Base-by-base conservation (phyloP, 2,329 filamentous ascomycete species). In the Chaetomium olivaceum region DNA sequence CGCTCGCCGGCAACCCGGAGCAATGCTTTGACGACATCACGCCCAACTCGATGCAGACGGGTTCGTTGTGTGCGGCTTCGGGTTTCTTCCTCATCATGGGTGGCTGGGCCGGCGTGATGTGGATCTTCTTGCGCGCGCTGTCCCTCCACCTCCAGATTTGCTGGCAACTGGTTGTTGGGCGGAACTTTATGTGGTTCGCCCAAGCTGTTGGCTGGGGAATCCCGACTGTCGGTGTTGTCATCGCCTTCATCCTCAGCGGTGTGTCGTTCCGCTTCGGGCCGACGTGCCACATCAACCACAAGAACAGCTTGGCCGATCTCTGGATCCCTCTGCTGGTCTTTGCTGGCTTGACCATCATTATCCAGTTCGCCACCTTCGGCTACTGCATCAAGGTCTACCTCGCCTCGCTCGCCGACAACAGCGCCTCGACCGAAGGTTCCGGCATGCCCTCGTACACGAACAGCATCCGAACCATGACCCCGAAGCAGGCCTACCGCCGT, bases 361-460 rank as follows among this genome's bases (percentile, higher is more conserved):
- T 93, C 39, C 95, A 97, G 73, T 86, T 97, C 70, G 83, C 87
- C 52, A 98, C 95, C 6, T 94, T 93, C 78, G 88, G 83, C 16
- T 98, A 99, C 80, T 98, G 95, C 77, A 90, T 97, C 79, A 93
- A 96, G 75, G 92, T 99, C 58, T 99, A 98, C 76, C 83, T 99
- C 62, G 89, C 89, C 63, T 93, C 93, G 29, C 82, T 97, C 63
- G 85, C 87, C 67, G 92, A 96, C 76, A 87, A 87, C 71, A 85
- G 87, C 62, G 81, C 85, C 43, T 88, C 89, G 4, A 92, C 90
- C 0, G 88, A 89, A 59, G 88, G 85, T 72, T 92, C 91, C 3
- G 85, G 84, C 33, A 80, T 96, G 36, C 91, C 91, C 0, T 90
- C 89, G 0, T 93, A 93, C 78, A 85, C 86, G 14, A 87, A 86